phyloP scores from a whole-genome alignment of 257 asterid species.

The Voacanga thouarsii region DNA sequence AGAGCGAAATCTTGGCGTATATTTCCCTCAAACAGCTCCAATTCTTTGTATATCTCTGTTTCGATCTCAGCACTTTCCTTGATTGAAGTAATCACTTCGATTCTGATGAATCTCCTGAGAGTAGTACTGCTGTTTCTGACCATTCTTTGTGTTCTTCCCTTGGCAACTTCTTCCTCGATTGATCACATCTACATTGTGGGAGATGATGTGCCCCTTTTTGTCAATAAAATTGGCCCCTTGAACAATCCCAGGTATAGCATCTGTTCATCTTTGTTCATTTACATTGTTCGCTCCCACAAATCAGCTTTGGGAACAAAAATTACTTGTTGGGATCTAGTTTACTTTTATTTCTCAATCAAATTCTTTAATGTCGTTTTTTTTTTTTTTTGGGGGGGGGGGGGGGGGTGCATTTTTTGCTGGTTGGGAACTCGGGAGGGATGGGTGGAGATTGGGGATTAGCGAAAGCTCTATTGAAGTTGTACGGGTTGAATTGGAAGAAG shows the following conservation, averaged over 20 bases:
- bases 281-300: not conserved
- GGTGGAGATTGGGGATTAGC: not conserved
- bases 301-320: too few relatives aligned
- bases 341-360: not conserved
- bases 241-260: constrained; percentile 72
- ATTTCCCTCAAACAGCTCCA: not conserved
- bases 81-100: not conserved
- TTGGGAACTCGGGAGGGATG: not conserved
- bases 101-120: constrained; percentile 12
- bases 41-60: not conserved
- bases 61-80: not conserved
- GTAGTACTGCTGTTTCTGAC: constrained; percentile 8
- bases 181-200: constrained; percentile 60
- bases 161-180: constrained; percentile 22
- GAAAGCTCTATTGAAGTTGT: not conserved
- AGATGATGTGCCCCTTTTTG: constrained; percentile 70
- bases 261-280: not conserved
- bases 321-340: not conserved
- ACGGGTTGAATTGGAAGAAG: not conserved
- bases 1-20: not conserved
- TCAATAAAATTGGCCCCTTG: constrained; percentile 76
- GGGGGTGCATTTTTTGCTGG: not conserved
- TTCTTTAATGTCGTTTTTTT: not conserved
- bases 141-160: constrained; percentile 8
- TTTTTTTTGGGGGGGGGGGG: too few relatives aligned